phyloP scores from a whole-genome alignment of 352 stramenopile species.

The Pythium phragmitis region DNA sequence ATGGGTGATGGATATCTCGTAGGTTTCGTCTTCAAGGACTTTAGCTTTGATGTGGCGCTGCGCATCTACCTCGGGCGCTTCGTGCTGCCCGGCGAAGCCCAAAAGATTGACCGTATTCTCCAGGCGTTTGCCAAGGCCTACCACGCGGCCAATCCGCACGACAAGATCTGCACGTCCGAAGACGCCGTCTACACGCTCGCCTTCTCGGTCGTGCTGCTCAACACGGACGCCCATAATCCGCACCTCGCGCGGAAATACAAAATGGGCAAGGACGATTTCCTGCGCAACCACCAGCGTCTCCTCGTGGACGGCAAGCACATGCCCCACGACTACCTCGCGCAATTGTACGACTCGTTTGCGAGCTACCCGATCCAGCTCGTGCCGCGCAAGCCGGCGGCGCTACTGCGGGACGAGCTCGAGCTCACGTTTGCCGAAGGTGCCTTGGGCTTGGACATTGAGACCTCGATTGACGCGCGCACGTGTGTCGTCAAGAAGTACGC shows the following conservation, averaged over 20 bases:
- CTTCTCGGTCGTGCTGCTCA: conserved; percentile 78
- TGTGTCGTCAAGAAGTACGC: conserved; percentile 65
- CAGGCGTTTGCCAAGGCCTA: conserved; percentile 76
- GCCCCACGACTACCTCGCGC: conserved; percentile 45
- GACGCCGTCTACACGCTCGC: conserved; percentile 77
- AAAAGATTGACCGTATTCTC: conserved; percentile 87
- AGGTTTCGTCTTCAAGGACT: conserved; percentile 64
- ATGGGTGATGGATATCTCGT: conserved; percentile 24
- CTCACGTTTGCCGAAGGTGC: conserved; percentile 55
- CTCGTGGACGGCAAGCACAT: conserved; percentile 38
- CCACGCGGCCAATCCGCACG: conserved; percentile 51
- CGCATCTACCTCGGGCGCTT: conserved; percentile 76
- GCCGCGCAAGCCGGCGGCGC: conserved; percentile 39
- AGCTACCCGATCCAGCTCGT: conserved; percentile 58
- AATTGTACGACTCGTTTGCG: conserved; percentile 69
- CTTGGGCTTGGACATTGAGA: conserved; percentile 77
- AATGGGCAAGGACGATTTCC: conserved; percentile 72
- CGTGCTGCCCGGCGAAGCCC: conserved; percentile 64
- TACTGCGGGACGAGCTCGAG: conserved; percentile 61
- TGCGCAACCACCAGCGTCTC: conserved; percentile 72
- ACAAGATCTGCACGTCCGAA: conserved; percentile 54
- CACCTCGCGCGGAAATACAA: conserved; percentile 61
- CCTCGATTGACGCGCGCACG: conserved; percentile 63
- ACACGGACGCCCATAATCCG: conserved; percentile 81
- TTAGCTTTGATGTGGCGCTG: conserved; percentile 63